These are phyloP conservation scores for Patellifolia procumbens DNA, from an alignment of 179 eudicot species.

Conservation along the genomic window DNA sequence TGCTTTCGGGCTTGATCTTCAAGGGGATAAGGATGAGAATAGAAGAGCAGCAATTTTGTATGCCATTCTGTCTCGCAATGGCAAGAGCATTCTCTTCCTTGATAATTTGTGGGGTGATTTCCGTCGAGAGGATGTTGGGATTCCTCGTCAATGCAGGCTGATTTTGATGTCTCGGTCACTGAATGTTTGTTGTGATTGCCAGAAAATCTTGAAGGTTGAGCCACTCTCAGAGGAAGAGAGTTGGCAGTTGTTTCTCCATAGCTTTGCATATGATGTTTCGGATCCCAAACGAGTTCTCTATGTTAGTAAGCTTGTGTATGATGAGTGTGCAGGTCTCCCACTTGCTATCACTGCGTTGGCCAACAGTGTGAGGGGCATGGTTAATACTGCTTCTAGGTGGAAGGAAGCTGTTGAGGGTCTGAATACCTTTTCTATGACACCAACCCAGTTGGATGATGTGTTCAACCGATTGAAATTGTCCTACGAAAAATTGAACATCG, in stretches of 20 bases:
- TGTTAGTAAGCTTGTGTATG: constrained; percentile 7
- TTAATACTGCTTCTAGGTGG: constrained; percentile 5
- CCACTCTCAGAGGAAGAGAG: constrained; percentile 21
- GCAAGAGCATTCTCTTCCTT: constrained; percentile 7
- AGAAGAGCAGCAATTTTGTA: constrained; percentile 22
- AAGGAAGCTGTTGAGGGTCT: not conserved
- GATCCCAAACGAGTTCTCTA: not conserved
- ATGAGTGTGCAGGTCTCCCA: constrained; percentile 24
- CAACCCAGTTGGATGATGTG: not conserved
- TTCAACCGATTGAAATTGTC: constrained; percentile 16
- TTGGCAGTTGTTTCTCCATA: constrained; percentile 13
- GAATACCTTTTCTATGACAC: not conserved
- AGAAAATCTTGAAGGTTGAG: constrained; percentile 14
- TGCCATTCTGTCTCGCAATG: not conserved
- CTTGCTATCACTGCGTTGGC: constrained; percentile 21
- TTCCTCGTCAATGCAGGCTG: constrained; percentile 18
- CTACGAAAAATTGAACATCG: constrained; percentile 8
- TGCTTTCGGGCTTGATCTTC: constrained; percentile 16
- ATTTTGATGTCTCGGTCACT: constrained; percentile 18
- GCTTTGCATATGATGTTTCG: not conserved
- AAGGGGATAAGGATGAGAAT: constrained; percentile 14
- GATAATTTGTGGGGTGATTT: constrained; percentile 30
- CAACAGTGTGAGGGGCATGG: not conserved
- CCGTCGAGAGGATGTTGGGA: constrained; percentile 23
- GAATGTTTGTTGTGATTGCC: constrained; percentile 20